Base-by-base conservation (phyloP, 352 stramenopile genomes). In the Globisporangium apiculatum region DNA sequence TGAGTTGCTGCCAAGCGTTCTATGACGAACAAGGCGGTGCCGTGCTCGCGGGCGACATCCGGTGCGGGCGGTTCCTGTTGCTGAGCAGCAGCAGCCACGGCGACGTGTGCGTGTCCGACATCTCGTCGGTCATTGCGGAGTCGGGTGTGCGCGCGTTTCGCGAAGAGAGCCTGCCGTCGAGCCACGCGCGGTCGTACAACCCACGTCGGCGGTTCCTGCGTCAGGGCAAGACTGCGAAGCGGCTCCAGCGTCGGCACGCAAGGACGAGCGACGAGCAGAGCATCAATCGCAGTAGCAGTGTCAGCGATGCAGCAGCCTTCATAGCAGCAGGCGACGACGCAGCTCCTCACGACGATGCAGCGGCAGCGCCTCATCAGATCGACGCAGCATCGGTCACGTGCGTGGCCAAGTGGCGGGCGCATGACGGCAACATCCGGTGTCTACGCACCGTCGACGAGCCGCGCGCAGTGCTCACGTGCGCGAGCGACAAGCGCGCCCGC, bases 1-100 rank as follows among this genome's bases (percentile, higher is more conserved):
- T 90, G 11, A 75, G 73, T 37, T 78, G 76, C 38, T 83, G 75
- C 31, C 72, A 72, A 17, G 67, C 76, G 8, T 75, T 85, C 55
- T 90, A 85, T 51, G 78, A 87, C 36, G 83, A 89, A 57, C 73
- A 65, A 42, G 72, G 76, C 12, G 79, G 79, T 11, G 77, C 85
- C 12, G 24, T 80, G 18, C 10, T 90, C 15, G 69, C 74, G 10
- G 66, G 68, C 41, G 68, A 72, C 2, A 86, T 89, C 38, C 69
- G 65, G 4, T 66, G 69, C 41, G 73, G 75, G 0, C 56, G 71
- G 4, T 86, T 86, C 45, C 48, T 89, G 12, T 18, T 86, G 7
- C 58, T 87, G 10, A 49, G 55, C 0, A 57, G 64, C 0, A 85
- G 67, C 58, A 62, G 75, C 11, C 60, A 76, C 43, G 77, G 82